Evolutionary conservation across 805 yeast species (phyloP).

Genomic region (Trichomonascus vanleenenianus): DNA sequence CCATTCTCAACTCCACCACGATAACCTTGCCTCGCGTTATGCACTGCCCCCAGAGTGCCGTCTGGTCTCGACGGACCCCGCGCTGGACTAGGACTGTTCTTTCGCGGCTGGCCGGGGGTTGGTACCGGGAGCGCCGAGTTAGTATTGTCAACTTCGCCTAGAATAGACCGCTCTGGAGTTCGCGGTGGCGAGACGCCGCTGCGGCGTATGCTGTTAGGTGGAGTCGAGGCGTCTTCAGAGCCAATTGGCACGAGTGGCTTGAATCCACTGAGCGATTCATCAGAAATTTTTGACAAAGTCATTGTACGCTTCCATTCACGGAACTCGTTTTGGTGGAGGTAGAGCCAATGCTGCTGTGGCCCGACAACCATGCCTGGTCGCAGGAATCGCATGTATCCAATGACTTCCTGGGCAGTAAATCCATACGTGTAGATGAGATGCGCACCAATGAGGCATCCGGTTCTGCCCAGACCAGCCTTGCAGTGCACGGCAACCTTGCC

Average conservation of each 20-base stretch:
- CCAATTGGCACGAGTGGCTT: conserved; percentile 27
- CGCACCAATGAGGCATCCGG: conserved; percentile 97
- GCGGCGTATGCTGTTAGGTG: background rate
- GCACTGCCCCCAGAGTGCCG: too few species aligned
- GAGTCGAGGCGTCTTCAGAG: conserved; percentile 13
- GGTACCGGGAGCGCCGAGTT: conserved; percentile 80
- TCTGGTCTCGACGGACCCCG: background rate
- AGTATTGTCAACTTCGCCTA: conserved; percentile 54
- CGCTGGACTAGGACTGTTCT: conserved; percentile 27
- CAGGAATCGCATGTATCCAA: conserved; percentile 90
- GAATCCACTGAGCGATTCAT: conserved; percentile 30
- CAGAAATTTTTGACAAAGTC: conserved; percentile 65
- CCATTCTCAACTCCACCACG: too few species aligned
- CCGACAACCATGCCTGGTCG: conserved; percentile 99
- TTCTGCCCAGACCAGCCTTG: conserved; percentile 96
- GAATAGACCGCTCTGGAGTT: conserved; percentile 73
- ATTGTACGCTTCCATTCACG: conserved; percentile 93
- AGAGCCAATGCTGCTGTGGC: conserved; percentile 98
- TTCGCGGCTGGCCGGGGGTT: conserved; percentile 97
- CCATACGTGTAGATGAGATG: conserved; percentile 94
- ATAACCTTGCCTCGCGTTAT: too few species aligned
- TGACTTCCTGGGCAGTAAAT: conserved; percentile 94
- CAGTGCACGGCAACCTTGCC: conserved; percentile 99
- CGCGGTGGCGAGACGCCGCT: conserved; percentile 38
- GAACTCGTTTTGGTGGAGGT: conserved; percentile 90